Base-by-base conservation (phyloP, 345 rosid genomes). In the Euphorbia lathyris region DNA sequence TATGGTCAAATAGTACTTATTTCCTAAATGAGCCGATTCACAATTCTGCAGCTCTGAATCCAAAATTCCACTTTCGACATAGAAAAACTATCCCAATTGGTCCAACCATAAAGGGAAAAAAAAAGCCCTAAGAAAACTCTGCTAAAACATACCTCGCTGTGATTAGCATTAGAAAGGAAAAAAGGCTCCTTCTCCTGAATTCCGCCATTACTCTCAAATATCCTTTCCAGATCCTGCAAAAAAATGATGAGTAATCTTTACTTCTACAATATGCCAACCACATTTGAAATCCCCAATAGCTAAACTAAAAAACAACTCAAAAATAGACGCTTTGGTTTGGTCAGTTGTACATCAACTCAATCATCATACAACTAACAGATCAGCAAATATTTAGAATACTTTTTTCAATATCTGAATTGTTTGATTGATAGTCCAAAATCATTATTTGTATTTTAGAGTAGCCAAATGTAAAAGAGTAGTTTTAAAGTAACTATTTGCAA, bases 171-270 rank as follows among this genome's bases (percentile, higher is more conserved):
- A 20, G 81, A 72, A 43, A 93, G 85, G 78, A 79, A 86, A 83
- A 89, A 93, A 56, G 98, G 97, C 79, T 87, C 98, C 72, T 86
- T 87, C 82, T 91, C 97, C 40, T 66, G 80, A 57, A 83, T 36
- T 26, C 92, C 94, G 16, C 88, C 87, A 74, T 84, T 85, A 67
- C 77, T 90, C 66, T 76, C 73, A 67, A 90, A 43, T 40, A 86
- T 79, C 77, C 96, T 87, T 75, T 89, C 91, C 80, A 91, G 70
- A 82, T 89, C 96, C 97, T 93, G 87, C 61, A 60, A 16, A 51
- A 34, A 25, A 70, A 63, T 2, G 26, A 50, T 14, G 7, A 58
- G 38, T 11, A 19, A 45, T 36, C 32, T 52, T 53, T 20, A 38
- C n/a, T 52, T 32, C 8, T 22, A 23, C 30, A 66, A n/a, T 43